Conservation (phyloP, 2,329 filamentous ascomycete genomes). For the Aspergillus transmontanensis region DNA sequence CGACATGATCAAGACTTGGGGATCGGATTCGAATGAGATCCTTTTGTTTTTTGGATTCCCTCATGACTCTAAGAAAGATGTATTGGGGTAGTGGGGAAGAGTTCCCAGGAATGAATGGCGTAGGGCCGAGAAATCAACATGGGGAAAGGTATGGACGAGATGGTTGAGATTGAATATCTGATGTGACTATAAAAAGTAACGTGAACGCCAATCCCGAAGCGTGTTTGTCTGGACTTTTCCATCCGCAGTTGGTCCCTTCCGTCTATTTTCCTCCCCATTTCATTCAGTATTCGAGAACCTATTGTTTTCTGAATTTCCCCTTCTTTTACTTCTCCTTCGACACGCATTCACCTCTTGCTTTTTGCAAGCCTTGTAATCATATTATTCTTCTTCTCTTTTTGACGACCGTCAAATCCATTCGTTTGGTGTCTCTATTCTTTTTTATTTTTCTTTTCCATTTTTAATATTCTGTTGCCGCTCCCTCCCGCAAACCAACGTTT, state of each 20-base stretch:
- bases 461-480: conserved; percentile 1
- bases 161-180: background rate
- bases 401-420: conserved; percentile 6
- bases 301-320: background rate
- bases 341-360: background rate
- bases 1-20: background rate
- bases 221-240: conserved; percentile 10
- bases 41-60: too few species aligned
- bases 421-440: conserved; percentile 1
- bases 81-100: background rate
- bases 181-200: conserved; percentile 15
- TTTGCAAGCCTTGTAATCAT: background rate
- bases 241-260: conserved; percentile 2
- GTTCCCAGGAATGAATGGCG: background rate
- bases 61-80: background rate
- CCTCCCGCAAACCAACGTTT: conserved; percentile 8
- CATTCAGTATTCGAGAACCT: background rate
- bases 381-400: background rate
- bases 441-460: background rate
- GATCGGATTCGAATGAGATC: too few species aligned
- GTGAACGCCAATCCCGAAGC: conserved; percentile 8
- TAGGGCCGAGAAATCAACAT: background rate
- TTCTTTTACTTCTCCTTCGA: background rate
- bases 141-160: background rate
- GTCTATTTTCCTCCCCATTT: background rate